A percentile compares a stretch with the other conserved stretches of the same genome.
These are phyloP conservation scores for Anthracocystis panici-leucophaei DNA, from an alignment of 1,284 basidiomycete genomes.

Conservation along the genomic window DNA sequence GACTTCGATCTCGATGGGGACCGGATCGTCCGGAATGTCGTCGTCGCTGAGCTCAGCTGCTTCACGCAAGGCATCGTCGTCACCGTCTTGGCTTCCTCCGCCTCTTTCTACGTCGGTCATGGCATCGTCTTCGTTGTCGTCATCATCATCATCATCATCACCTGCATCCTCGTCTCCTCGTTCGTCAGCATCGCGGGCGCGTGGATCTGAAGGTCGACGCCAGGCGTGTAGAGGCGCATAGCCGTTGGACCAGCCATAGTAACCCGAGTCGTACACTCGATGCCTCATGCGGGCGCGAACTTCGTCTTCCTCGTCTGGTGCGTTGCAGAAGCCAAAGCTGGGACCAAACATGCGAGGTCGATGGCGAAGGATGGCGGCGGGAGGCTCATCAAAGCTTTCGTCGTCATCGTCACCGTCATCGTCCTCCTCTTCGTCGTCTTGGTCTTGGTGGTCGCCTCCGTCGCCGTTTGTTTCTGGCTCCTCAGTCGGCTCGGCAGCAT, in stretches of 20 bases:
- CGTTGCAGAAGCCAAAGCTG: slow-evolving; percentile 44
- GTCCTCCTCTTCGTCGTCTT: neutral
- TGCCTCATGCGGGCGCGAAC: slow-evolving; percentile 41
- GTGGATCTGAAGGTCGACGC: slow-evolving; percentile 13
- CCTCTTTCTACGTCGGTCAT: slow-evolving; percentile 13
- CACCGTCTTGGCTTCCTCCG: slow-evolving; percentile 21
- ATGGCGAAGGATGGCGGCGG: slow-evolving; percentile 30
- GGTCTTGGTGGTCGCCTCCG: neutral
- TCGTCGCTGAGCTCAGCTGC: slow-evolving; percentile 21
- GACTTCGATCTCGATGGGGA: slow-evolving; percentile 44
- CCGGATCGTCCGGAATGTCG: slow-evolving; percentile 36
- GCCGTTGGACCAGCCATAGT: slow-evolving; percentile 43
- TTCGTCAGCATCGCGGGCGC: slow-evolving; percentile 3
- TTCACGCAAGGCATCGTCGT: slow-evolving; percentile 37
- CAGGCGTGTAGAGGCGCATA: slow-evolving; percentile 45
- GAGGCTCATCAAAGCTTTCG: slow-evolving; percentile 42
- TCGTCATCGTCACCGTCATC: slow-evolving; percentile 11
- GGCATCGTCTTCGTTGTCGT: slow-evolving; percentile 9
- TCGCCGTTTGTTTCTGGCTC: neutral
- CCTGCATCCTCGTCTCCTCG: slow-evolving; percentile 14
- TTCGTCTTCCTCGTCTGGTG: slow-evolving; percentile 42
- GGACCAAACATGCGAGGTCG: slow-evolving; percentile 38
- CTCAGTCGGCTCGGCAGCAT: neutral
- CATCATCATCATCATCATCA: slow-evolving; percentile 1
- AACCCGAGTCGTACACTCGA: slow-evolving; percentile 46